phyloP scores from a whole-genome alignment of 2,329 filamentous ascomycete genomes.

The Phaeoacremonium minimum region DNA sequence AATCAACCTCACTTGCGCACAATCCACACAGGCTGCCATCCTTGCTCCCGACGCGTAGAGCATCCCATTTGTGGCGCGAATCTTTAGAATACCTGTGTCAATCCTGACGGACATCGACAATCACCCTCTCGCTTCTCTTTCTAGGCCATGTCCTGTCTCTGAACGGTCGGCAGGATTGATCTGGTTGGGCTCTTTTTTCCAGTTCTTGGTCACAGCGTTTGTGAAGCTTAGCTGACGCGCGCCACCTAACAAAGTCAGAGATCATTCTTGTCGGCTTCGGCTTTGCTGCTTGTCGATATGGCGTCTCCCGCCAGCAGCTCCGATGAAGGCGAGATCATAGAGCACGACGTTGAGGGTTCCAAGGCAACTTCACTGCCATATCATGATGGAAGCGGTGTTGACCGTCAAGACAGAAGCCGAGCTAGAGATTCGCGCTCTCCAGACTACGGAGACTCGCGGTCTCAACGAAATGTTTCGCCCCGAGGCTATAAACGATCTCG shows the following conservation, averaged over 20 bases:
- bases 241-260: constrained; percentile 7
- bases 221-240: constrained; percentile 13
- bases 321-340: constrained; percentile 83
- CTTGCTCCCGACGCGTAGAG: no score
- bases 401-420: constrained; percentile 83
- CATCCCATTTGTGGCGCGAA: no score
- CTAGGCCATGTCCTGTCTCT: constrained; percentile 14
- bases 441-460: constrained; percentile 40
- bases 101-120: not conserved
- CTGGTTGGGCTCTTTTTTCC: constrained; percentile 19
- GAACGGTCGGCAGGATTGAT: constrained; percentile 20
- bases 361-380: constrained; percentile 87
- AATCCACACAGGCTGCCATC: no score
- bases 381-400: constrained; percentile 78
- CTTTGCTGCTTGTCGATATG: no score
- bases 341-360: constrained; percentile 58
- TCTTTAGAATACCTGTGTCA: no score
- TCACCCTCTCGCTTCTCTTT: constrained; percentile 13
- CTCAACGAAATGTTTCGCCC: constrained; percentile 53
- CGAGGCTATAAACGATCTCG: constrained; percentile 63
- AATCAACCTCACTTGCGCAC: no score
- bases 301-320: constrained; percentile 50
- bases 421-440: constrained; percentile 55
- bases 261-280: constrained; percentile 6
- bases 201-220: constrained; percentile 5